Base-by-base conservation (phyloP, 1,284 basidiomycete genomes). In the Leccinum subfulvum region DNA sequence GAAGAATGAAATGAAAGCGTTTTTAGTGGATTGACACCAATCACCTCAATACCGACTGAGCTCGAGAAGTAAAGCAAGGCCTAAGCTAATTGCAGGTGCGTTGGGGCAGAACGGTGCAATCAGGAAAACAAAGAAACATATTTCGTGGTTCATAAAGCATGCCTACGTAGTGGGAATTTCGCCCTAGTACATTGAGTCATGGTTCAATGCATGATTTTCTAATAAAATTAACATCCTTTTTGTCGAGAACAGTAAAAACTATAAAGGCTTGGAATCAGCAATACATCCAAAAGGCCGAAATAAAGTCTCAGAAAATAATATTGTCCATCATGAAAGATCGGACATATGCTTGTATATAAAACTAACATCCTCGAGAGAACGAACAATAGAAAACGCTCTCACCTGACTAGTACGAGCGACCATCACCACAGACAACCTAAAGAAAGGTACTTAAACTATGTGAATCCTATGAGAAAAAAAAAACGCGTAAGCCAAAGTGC, bases 271-370 rank as follows among this genome's bases (percentile, higher is more conserved):
- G 21, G 16, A 21, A 62, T 72, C 35, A 72, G 69, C 35, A 1
- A 23, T 8, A 3, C 28, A 52, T 44, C 35, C 39, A 56, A 6
- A 11, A 35, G 18, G 7, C 5, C 21, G 1, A 56, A 14, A 33
- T 3, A 49, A 33, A 53, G 13, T 71, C 78, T 83, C 82, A 83
- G 82, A 68, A 67, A 75, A 77, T 54, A 78, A 76, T 67, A 58
- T 65, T 76, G 72, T 83, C 81, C 82, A 76, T 79, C 81, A 82
- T 78, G 61, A 73, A 62, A 13, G 64, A 69, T 83, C 81, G 79
- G 82, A 84, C 83, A 84, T 84, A 84, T 84, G 82, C 82, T 84
- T 84, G 82, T 82, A 78, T 76, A 62, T 52, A 23, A 51, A 68
- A 59, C 67, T 68, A 71, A 72, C 80, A 83, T 84, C 82, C 73